Percentiles rank a stretch among this genome's conserved stretches.
Conservation (phyloP, 2,329 filamentous ascomycete genomes). For the Beauveria scarabaeidicola region DNA sequence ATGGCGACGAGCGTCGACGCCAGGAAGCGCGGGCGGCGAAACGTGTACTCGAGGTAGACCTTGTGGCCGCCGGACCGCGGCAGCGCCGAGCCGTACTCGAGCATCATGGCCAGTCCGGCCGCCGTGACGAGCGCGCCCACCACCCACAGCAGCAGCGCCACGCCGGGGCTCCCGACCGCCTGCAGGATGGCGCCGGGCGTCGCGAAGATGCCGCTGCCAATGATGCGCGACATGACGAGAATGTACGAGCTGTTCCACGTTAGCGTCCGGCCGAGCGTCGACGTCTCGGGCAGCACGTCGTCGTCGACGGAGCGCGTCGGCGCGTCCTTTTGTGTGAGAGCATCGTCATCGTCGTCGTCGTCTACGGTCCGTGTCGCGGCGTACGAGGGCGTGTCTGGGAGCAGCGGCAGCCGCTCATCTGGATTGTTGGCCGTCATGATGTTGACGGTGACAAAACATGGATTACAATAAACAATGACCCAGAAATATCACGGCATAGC, state of each 20-base stretch:
- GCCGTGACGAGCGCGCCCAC: conserved; percentile 53
- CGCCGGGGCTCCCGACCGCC: conserved; percentile 56
- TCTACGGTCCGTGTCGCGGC: background rate
- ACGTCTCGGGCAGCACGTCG: conserved; percentile 51
- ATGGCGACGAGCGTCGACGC: conserved; percentile 56
- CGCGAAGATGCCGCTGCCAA: conserved; percentile 64
- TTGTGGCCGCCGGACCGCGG: conserved; percentile 61
- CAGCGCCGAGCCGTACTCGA: conserved; percentile 65
- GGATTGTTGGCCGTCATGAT: background rate
- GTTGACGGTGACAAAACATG: background rate
- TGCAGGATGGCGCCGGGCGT: conserved; percentile 60
- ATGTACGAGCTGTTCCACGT: conserved; percentile 58
- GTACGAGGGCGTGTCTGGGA: background rate
- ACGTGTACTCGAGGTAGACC: conserved; percentile 64
- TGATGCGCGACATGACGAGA: conserved; percentile 58
- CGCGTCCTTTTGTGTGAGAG: conserved; percentile 3
- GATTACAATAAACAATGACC: background rate
- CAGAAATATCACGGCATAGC: background rate
- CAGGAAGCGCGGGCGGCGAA: conserved; percentile 53
- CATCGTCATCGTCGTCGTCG: conserved; percentile 1
- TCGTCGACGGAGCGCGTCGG: conserved; percentile 37
- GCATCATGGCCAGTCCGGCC: conserved; percentile 50
- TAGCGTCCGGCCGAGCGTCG: conserved; percentile 48
- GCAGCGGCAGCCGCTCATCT: conserved; percentile 5
- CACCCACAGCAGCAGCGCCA: conserved; percentile 55